phyloP scores from a whole-genome alignment of 495 filamentous ascomycete species.

The Aspergillus cavernicola region DNA sequence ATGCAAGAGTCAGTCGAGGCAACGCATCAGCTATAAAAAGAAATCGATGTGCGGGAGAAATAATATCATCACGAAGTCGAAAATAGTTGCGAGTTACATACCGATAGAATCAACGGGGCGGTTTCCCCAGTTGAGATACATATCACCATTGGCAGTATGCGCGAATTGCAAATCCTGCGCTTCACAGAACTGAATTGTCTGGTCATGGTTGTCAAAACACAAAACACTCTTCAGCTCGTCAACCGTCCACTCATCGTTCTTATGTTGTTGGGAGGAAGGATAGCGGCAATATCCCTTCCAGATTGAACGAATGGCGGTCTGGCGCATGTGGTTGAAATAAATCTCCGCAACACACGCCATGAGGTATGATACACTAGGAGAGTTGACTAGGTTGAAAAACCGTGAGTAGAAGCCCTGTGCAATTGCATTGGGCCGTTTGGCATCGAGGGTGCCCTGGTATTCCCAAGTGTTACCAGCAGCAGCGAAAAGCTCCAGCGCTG shows the following conservation, averaged over 20 bases:
- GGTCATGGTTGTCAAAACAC: conserved; percentile 67
- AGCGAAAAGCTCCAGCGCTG: conserved; percentile 66
- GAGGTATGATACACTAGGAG: conserved; percentile 71
- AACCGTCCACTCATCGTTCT: conserved; percentile 72
- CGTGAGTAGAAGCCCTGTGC: conserved; percentile 62
- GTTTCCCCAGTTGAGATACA: conserved; percentile 52
- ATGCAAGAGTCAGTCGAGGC: conserved; percentile 15
- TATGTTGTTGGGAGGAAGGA: conserved; percentile 59
- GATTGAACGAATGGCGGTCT: conserved; percentile 69
- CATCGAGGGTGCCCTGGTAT: conserved; percentile 59
- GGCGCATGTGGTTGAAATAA: conserved; percentile 78
- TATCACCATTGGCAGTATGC: conserved; percentile 43
- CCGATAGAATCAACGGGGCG: conserved; percentile 41
- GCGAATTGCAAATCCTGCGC: conserved; percentile 63
- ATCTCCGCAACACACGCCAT: conserved; percentile 94
- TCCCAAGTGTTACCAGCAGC: conserved; percentile 63
- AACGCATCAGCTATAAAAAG: background rate
- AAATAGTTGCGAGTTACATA: conserved; percentile 24
- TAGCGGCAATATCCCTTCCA: conserved; percentile 51
- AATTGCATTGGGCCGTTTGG: conserved; percentile 49
- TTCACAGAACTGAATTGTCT: conserved; percentile 67
- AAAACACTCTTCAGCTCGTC: conserved; percentile 61
- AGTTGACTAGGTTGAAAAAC: conserved; percentile 73
- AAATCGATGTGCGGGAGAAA: background rate
- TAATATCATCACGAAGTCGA: background rate